A percentile compares a stretch with the other conserved stretches of the same genome.
phyloP scores from a whole-genome alignment of 306 rosid genomes.

The Quercus berberidifolia region DNA sequence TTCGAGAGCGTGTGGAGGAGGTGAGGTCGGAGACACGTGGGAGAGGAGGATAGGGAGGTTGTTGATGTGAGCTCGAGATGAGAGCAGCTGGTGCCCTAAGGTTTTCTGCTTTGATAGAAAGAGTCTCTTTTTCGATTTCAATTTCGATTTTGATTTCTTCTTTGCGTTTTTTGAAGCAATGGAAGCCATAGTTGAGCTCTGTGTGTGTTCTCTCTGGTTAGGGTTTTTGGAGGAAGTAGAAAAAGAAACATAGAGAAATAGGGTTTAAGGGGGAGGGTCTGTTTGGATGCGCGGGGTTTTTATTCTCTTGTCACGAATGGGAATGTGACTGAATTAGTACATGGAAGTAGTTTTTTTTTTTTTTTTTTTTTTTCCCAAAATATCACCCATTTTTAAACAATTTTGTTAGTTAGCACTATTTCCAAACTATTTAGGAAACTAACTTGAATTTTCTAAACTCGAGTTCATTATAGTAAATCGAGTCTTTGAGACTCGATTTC shows the following conservation, averaged over 20 bases:
- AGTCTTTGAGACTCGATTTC: too few relatives aligned
- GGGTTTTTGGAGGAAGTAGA: background rate
- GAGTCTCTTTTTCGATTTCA: constrained; percentile 31
- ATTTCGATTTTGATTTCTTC: constrained; percentile 16
- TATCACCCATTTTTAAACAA: too few relatives aligned
- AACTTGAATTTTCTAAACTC: too few relatives aligned
- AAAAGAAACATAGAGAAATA: background rate
- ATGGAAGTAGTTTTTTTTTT: too few relatives aligned
- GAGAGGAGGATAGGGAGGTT: constrained; percentile 79
- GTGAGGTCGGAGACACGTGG: constrained; percentile 61
- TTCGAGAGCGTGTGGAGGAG: constrained; percentile 65
- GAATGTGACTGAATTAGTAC: background rate
- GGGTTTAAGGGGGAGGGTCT: constrained; percentile 4
- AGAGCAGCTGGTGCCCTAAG: constrained; percentile 72
- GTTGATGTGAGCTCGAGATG: constrained; percentile 70
- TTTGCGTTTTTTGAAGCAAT: constrained; percentile 25
- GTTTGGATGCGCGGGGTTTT: background rate
- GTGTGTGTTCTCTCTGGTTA: too few relatives aligned
- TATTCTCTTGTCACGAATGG: background rate
- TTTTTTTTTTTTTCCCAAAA: too few relatives aligned
- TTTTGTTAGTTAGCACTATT: too few relatives aligned
- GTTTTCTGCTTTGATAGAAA: constrained; percentile 61
- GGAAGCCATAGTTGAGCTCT: constrained; percentile 33
- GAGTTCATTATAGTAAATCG: too few relatives aligned
- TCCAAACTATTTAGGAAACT: too few relatives aligned